These are phyloP conservation scores for Aquilaria agallochum DNA, from an alignment of 441 rosid species.

Conservation along the genomic window DNA sequence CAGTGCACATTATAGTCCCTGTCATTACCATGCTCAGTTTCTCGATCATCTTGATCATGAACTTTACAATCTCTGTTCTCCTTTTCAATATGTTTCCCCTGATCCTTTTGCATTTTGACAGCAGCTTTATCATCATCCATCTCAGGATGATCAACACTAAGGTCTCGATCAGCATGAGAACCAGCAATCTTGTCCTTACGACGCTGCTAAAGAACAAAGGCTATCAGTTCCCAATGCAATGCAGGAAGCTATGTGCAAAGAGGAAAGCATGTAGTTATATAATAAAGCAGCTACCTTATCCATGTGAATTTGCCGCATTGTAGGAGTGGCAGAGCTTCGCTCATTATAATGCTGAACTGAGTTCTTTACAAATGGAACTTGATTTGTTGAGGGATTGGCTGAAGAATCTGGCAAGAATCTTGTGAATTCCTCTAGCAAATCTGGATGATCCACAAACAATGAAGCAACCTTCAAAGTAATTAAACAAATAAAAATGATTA, in stretches of 20 bases:
- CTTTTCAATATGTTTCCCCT: constrained; percentile 64
- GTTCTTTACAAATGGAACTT: constrained; percentile 46
- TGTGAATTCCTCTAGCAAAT: constrained; percentile 91
- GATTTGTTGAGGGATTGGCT: constrained; percentile 39
- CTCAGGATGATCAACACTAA: constrained; percentile 74
- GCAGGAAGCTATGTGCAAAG: background rate
- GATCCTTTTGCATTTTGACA: constrained; percentile 67
- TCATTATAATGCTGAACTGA: constrained; percentile 59
- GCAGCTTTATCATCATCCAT: constrained; percentile 65
- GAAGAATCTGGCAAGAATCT: constrained; percentile 84
- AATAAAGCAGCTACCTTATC: constrained; percentile 51
- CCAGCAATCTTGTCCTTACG: constrained; percentile 56
- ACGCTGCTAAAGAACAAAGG: constrained; percentile 48
- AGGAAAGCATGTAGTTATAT: constrained; percentile 6
- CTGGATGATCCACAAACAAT: constrained; percentile 83
- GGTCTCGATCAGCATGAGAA: constrained; percentile 63
- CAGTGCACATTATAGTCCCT: constrained; percentile 50
- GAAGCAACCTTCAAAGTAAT: constrained; percentile 56
- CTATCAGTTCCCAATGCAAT: constrained; percentile 16
- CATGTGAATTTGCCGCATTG: constrained; percentile 49
- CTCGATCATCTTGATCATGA: constrained; percentile 72
- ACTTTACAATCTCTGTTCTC: constrained; percentile 72
- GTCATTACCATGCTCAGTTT: constrained; percentile 65
- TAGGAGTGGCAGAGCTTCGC: constrained; percentile 45
- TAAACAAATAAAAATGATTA: constrained; percentile 3